A percentile compares a stretch with the other conserved stretches of the same genome.
Evolutionary conservation across 2,329 filamentous ascomycete species (phyloP).

Genomic region (Monosporascus ibericus): DNA sequence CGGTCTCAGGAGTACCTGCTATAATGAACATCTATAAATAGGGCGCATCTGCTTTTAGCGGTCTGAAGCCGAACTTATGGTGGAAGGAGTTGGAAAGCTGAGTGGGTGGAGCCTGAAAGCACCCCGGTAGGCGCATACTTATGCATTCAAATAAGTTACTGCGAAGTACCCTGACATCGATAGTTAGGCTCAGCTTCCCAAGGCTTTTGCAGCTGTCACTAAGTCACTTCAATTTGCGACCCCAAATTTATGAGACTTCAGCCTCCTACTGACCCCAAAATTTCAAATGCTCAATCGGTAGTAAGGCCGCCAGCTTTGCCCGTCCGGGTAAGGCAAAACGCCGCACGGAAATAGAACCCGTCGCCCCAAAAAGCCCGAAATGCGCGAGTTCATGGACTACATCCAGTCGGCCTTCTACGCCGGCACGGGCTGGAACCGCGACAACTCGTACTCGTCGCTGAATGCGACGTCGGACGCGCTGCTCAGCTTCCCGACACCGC

Average conservation of each 20-base stretch:
- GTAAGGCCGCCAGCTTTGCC: background rate
- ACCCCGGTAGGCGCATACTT: background rate
- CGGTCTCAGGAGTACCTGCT: no score
- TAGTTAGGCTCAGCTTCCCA: background rate
- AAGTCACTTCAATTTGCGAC: background rate
- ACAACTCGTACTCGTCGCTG: constrained; percentile 85
- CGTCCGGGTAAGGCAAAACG: background rate
- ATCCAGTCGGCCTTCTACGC: constrained; percentile 86
- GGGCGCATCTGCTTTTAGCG: no score
- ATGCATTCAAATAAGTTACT: background rate
- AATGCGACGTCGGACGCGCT: constrained; percentile 80
- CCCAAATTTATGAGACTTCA: no score
- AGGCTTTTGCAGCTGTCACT: background rate
- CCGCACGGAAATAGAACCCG: background rate
- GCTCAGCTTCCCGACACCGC: constrained; percentile 81
- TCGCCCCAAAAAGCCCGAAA: constrained; percentile 30
- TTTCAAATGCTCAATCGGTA: constrained; percentile 2
- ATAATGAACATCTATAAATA: no score
- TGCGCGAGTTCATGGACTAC: constrained; percentile 98
- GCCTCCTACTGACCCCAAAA: background rate
- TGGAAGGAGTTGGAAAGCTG: no score
- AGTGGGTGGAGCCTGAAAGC: no score
- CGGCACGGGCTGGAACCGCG: constrained; percentile 79
- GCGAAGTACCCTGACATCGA: background rate
- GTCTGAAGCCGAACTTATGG: no score